Evolutionary conservation across 345 rosid genomes (phyloP).

Genomic region (Moringa oleifera): DNA sequence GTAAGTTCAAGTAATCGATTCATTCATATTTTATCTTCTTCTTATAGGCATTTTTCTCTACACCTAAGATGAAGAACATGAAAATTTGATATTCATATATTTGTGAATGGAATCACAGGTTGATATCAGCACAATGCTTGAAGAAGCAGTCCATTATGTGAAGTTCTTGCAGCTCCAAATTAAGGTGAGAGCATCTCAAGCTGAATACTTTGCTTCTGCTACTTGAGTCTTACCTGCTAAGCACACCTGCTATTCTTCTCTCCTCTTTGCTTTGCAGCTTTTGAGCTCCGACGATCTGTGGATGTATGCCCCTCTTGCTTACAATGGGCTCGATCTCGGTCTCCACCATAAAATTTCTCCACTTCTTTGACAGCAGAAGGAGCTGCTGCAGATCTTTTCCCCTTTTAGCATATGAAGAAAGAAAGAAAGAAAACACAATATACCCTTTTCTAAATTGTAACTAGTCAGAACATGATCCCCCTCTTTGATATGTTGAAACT

Average conservation of each 20-base stretch:
- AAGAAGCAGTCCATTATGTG: slow-evolving; percentile 88
- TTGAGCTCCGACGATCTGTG: slow-evolving; percentile 93
- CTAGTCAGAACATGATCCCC: too few species aligned
- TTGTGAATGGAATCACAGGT: slow-evolving; percentile 30
- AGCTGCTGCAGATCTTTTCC: neutral
- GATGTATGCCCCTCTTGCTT: slow-evolving; percentile 96
- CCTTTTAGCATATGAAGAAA: neutral
- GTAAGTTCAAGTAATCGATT: too few species aligned
- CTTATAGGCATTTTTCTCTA: neutral
- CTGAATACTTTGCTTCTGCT: too few species aligned
- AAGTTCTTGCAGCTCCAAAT: slow-evolving; percentile 89
- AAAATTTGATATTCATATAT: too few species aligned
- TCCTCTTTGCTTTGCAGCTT: slow-evolving; percentile 37
- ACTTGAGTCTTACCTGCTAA: too few species aligned
- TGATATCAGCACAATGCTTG: slow-evolving; percentile 93
- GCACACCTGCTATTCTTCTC: neutral
- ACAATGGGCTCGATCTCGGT: slow-evolving; percentile 79
- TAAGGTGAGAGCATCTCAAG: slow-evolving; percentile 35
- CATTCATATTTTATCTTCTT: too few species aligned
- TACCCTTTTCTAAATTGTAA: too few species aligned
- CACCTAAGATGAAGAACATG: too few species aligned
- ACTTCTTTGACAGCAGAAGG: slow-evolving; percentile 10
- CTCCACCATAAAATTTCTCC: slow-evolving; percentile 59
- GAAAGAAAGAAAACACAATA: too few species aligned
- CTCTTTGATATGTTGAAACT: too few species aligned